Base-by-base conservation (phyloP, 192 early-diverging fungal species). In the Backusella mclennaniae region DNA sequence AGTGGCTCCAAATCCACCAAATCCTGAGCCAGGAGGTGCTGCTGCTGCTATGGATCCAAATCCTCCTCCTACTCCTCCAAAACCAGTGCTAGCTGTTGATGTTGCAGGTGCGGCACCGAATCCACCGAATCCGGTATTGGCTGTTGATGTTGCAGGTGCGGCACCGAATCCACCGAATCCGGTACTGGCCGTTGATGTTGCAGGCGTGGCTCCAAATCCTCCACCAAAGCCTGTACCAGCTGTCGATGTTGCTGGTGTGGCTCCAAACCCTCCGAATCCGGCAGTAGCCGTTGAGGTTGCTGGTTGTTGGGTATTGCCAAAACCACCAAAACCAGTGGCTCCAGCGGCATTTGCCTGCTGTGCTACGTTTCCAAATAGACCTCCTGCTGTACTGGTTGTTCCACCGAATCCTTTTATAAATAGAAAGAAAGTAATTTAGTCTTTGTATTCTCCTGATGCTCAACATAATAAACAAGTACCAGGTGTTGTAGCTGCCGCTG, bases 221-320 rank as follows among this genome's bases (percentile, higher is more conserved):
- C 17, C 69, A 7, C 59, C 33, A 56, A 79, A 79, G n/a, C 56
- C 63, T 19, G 38, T 36, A 39, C 41, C 35, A 35, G 77, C 35
- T 53, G 26, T 11, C 9, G 39, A 26, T n/a, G 31, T 35, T 23
- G 52, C 35, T 29, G 76, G 38, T n/a, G 68, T 36, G 1, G 66
- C 38, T 12, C 42, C 68, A 71, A 73, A 77, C 21, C 76, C 66
- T 63, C 76, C 76, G 70, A 71, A 71, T 42, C 68, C 69, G 23
- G 68, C 7, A 31, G 44, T 6, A 33, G 67, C 67, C 36, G 67
- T 38, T 35, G 67, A 67, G 33, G 67, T 36, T 35, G 67, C 31
- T 15, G 63, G 39, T 31, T 38, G 36, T 29, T 41, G 38, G 6
- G 39, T 42, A 4, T 41, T 41, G 9, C 72, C 53, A 23, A 73